Evolutionary conservation across 306 rosid species (phyloP).

Genomic region (Acacia confusa): DNA sequence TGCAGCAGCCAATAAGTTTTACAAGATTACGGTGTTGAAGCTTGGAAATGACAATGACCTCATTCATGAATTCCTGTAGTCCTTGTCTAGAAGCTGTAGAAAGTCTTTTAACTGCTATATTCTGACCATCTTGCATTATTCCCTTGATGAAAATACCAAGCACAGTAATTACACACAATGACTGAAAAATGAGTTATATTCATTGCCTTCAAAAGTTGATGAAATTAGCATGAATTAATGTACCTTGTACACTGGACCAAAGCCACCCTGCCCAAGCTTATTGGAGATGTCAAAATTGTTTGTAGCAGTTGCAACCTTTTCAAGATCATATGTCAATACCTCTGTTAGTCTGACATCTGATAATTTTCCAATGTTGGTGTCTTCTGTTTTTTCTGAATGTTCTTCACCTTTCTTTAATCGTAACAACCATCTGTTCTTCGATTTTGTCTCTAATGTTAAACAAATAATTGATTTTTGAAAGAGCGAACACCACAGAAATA

Average conservation of each 20-base stretch:
- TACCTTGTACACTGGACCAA: constrained; percentile 10
- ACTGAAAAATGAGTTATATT: background rate
- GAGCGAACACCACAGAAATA: background rate
- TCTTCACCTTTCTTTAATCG: background rate
- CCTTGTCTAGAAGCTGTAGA: background rate
- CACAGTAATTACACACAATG: background rate
- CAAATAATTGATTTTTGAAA: background rate
- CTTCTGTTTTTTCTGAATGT: background rate
- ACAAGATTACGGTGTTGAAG: background rate
- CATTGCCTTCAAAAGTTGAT: background rate
- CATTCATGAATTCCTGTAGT: background rate
- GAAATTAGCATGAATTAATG: background rate
- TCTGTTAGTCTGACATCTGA: background rate
- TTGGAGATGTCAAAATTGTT: background rate
- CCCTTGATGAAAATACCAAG: background rate
- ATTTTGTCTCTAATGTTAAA: background rate
- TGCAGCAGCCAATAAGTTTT: background rate
- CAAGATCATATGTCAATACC: background rate
- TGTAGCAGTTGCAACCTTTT: background rate
- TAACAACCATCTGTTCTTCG: background rate
- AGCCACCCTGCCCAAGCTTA: background rate
- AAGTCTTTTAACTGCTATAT: background rate
- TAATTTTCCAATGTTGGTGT: background rate
- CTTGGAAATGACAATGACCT: background rate
- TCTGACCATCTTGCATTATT: background rate